Evolutionary conservation across 352 stramenopile species (phyloP).

Genomic region (Phytophthora pini): DNA sequence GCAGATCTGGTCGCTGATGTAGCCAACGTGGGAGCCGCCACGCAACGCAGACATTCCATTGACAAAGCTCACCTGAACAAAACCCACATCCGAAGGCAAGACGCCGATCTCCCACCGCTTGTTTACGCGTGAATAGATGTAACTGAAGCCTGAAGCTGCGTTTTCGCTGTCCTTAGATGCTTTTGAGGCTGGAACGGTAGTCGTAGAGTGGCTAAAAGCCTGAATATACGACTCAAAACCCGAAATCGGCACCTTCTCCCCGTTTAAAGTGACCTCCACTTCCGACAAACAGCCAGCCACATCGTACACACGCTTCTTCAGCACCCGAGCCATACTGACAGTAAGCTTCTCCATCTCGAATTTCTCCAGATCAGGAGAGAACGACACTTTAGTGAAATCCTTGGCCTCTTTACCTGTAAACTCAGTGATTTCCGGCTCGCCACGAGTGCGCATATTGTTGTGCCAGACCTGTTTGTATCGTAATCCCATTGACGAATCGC

Average conservation of each 20-base stretch:
- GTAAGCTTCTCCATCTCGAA: constrained; percentile 98
- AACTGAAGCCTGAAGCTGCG: constrained; percentile 70
- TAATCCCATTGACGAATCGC: constrained; percentile 88
- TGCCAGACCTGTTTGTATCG: constrained; percentile 93
- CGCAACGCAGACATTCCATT: constrained; percentile 98
- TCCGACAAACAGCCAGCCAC: constrained; percentile 96
- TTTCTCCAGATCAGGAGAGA: constrained; percentile 95
- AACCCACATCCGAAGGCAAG: constrained; percentile 88
- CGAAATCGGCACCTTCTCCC: constrained; percentile 82
- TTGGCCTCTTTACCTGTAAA: constrained; percentile 76
- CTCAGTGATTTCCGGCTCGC: constrained; percentile 85
- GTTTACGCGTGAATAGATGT: constrained; percentile 94
- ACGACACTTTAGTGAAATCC: constrained; percentile 98
- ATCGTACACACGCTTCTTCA: constrained; percentile 98
- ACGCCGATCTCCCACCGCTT: constrained; percentile 97
- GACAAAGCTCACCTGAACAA: constrained; percentile 99
- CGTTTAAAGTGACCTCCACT: constrained; percentile 95
- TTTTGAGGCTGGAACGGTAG: constrained; percentile 12
- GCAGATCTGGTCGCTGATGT: constrained; percentile 84
- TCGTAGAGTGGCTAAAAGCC: constrained; percentile 83
- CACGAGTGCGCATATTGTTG: constrained; percentile 96
- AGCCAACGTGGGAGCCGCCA: constrained; percentile 96
- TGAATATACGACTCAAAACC: constrained; percentile 98
- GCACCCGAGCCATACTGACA: constrained; percentile 91
- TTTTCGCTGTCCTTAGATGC: constrained; percentile 46